Evolutionary conservation across 2,329 filamentous ascomycete species (phyloP), one percentile per base, ranked within the genome.

Genomic region (Neonectria punicea): DNA sequence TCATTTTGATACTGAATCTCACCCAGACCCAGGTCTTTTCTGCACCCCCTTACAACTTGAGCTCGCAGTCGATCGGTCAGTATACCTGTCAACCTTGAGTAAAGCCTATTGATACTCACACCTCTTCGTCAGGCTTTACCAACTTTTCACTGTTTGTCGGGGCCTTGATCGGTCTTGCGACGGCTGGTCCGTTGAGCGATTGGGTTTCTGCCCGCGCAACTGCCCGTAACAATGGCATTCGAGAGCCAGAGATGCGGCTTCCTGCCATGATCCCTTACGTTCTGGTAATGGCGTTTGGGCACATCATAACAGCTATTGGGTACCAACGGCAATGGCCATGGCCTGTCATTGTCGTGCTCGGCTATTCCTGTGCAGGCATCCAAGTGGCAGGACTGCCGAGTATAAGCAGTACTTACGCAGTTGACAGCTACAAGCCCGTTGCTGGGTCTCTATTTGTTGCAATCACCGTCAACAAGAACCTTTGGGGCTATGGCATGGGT

Each of bases 371-470:
- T 32, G 59, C 74, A 1, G 78, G 78, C 2, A 69, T 79, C 20
- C 76, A 78, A 63, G 75, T 79, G 5, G 70, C 75, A 5, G 87
- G 87, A 0, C 76, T 91, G 13, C 88, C 89, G 0, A 83, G 84
- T 13, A 90, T 91, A 61, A 82, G 80, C 5, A 85, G 81, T 36
- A 88, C 80, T 3, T 90, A 90, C 70, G 86, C 87, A 0, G 84
- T 90, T 16, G 89, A 91, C 74, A 85, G 83, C 61, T 90, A 91
- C 76, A 90, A 90, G 77, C 88, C 89, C 0, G 85, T 90, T 2
- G 84, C 88, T 0, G 88, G 88, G 11, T 55, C 43, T 25, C 69
- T 66, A n/a, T 66, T 66, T 18, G 63, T 66, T 14, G 63, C 63
- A 22, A 62, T 66, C 20, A 63, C 63, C 32, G 63, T 66, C 6